Conservation (phyloP, 768 basidiomycete species). For the Rhizopogon vinicolor region DNA sequence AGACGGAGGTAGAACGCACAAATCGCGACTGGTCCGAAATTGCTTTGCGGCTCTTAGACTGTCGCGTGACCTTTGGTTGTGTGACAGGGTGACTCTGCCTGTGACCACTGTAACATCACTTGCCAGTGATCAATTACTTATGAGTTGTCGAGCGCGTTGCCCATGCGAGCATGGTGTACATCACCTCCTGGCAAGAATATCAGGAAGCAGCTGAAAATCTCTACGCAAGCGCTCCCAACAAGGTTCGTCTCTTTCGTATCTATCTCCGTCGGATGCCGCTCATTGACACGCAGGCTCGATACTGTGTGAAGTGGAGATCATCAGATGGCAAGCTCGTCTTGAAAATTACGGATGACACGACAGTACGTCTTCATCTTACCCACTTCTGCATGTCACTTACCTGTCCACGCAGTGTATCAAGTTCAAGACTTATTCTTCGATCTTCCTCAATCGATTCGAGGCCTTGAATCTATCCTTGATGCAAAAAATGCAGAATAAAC, state of each 20-base stretch:
- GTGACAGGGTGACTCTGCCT: slow-evolving; percentile 7
- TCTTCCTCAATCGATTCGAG: slow-evolving; percentile 96
- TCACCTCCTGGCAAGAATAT: slow-evolving; percentile 85
- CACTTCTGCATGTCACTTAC: background rate
- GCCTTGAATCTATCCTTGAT: slow-evolving; percentile 82
- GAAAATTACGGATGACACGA: slow-evolving; percentile 89
- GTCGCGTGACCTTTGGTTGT: background rate
- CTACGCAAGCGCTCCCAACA: slow-evolving; percentile 74
- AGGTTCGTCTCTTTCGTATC: slow-evolving; percentile 40
- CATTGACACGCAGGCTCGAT: slow-evolving; percentile 59
- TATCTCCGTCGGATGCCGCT: background rate
- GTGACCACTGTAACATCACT: slow-evolving; percentile 10
- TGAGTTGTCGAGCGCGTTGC: background rate
- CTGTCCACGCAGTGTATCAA: slow-evolving; percentile 71
- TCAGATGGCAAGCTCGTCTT: slow-evolving; percentile 84
- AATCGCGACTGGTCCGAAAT: background rate
- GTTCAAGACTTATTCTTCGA: slow-evolving; percentile 92
- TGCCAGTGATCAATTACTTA: slow-evolving; percentile 6
- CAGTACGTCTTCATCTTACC: slow-evolving; percentile 46
- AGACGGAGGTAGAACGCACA: slow-evolving; percentile 1
- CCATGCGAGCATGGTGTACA: slow-evolving; percentile 77
- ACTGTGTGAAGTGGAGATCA: slow-evolving; percentile 88
- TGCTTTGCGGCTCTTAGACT: background rate
- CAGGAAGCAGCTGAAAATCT: slow-evolving; percentile 86
- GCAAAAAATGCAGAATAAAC: slow-evolving; percentile 78